Conservation (phyloP, 192 early-diverging fungal genomes). For the Radiomyces spectabilis region DNA sequence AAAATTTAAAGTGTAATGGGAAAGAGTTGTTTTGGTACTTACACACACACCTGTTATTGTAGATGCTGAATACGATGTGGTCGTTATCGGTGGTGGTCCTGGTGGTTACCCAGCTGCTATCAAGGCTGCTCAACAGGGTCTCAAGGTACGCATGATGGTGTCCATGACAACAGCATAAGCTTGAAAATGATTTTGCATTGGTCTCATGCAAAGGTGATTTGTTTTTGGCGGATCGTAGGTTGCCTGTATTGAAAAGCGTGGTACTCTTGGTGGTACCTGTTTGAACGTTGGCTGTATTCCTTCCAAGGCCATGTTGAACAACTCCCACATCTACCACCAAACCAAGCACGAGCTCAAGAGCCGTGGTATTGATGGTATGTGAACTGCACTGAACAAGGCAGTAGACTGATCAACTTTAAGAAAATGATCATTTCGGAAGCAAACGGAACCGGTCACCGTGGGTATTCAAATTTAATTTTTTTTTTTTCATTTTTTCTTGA, state of each 20-base stretch:
- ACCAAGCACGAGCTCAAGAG: conserved; percentile 86
- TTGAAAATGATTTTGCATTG: not conserved
- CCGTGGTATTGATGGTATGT: conserved; percentile 91
- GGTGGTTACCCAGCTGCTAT: conserved; percentile 99
- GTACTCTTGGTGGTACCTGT: conserved; percentile 94
- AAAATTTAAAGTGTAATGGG: no score
- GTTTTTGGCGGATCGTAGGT: conserved; percentile 53
- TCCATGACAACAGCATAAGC: not conserved
- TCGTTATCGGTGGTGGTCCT: conserved; percentile 93
- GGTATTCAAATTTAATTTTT: no score
- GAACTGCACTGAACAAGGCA: no score
- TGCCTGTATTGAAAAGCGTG: conserved; percentile 95
- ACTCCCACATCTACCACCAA: conserved; percentile 95
- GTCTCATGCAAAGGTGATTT: not conserved
- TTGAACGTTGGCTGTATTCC: conserved; percentile 99
- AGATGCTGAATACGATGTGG: conserved; percentile 62
- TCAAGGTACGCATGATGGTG: conserved; percentile 71
- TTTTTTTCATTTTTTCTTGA: no score
- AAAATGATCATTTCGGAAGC: no score
- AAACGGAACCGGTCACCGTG: no score
- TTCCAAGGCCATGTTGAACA: conserved; percentile 97
- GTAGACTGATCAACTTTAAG: no score
- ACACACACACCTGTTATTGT: not conserved
- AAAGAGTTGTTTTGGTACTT: not conserved
- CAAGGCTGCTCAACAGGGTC: conserved; percentile 95